Evolutionary conservation across 352 stramenopile genomes (phyloP), one percentile per base, ranked within the genome.

Genomic region (Globisporangium apiculatum): DNA sequence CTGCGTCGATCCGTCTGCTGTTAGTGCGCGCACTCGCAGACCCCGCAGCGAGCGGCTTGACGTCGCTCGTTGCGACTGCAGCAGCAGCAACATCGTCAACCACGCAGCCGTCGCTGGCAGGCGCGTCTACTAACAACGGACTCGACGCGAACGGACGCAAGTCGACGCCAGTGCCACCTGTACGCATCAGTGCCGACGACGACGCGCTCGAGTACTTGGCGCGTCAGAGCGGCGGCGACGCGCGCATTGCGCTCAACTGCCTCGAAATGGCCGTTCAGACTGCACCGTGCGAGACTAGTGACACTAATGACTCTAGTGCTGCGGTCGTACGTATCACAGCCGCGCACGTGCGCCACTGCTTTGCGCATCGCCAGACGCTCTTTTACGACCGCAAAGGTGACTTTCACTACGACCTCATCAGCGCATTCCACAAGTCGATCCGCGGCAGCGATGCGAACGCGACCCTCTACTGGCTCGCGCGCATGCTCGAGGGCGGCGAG

Each of bases 301-400:
- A 31, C 24, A 31, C 24, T 31, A 31, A 31, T 31, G 24, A 31
- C 24, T 31, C 24, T 31, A 31, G 24, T 3, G 24, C 24, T 31
- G 24, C 24, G 24, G 24, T 31, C 24, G 51, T 87, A 0, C 57
- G 31, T 12, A 53, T 94, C 18, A 89, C 82, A 10, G 65, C 72
- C 5, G 75, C 74, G 0, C 71, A 92, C 14, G 84, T 94, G 5
- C 68, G 86, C 42, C 70, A 87, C 42, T 88, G 79, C 54, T 89
- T 94, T 64, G 69, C 75, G 5, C 67, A 89, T 52, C 67, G 77
- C 3, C 82, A 89, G 71, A 86, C 75, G 35, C 72, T 89, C 9
- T 86, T 82, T 38, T 96, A 95, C 63, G 86, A 96, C 62, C 77
- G 82, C 48, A 89, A 91, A 24, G 86, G 80, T 1, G 86, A 96